phyloP scores from a whole-genome alignment of 2,329 filamentous ascomycete genomes.

The Clarireedia paspali region DNA sequence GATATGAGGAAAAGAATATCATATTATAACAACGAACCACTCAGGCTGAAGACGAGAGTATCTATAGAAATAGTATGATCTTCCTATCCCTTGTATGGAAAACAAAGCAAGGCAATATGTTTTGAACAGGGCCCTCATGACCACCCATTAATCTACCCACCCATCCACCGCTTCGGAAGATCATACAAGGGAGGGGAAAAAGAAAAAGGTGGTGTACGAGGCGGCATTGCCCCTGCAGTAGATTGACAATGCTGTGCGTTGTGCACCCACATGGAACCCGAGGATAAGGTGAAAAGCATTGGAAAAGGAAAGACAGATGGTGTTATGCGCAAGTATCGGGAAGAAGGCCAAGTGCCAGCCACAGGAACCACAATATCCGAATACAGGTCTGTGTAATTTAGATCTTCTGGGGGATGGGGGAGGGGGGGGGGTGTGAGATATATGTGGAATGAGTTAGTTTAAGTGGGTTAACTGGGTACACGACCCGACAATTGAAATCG shows the following conservation, averaged over 20 bases:
- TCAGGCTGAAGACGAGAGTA: background rate
- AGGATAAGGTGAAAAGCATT: conserved; percentile 5
- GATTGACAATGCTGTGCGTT: conserved; percentile 2
- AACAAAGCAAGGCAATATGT: conserved; percentile 4
- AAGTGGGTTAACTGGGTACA: background rate
- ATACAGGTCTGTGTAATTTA: conserved; percentile 2
- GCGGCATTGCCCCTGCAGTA: background rate
- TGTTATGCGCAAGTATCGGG: background rate
- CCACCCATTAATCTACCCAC: background rate
- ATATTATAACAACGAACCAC: conserved; percentile 1
- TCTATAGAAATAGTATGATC: background rate
- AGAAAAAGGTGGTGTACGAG: background rate
- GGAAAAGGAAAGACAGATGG: background rate
- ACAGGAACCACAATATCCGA: background rate
- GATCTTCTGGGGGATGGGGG: background rate
- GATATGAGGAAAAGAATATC: conserved; percentile 6
- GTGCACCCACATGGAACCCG: background rate
- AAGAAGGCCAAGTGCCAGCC: background rate
- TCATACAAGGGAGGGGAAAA: background rate
- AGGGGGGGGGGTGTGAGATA: background rate
- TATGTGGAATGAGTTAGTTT: background rate
- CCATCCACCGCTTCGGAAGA: background rate
- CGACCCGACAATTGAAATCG: background rate
- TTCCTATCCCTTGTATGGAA: background rate
- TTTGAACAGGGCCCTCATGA: conserved; percentile 2